Evolutionary conservation across 208 protist species (phyloP), one percentile per base, ranked within the genome.

Genomic region (Strigomonas oncopelti): DNA sequence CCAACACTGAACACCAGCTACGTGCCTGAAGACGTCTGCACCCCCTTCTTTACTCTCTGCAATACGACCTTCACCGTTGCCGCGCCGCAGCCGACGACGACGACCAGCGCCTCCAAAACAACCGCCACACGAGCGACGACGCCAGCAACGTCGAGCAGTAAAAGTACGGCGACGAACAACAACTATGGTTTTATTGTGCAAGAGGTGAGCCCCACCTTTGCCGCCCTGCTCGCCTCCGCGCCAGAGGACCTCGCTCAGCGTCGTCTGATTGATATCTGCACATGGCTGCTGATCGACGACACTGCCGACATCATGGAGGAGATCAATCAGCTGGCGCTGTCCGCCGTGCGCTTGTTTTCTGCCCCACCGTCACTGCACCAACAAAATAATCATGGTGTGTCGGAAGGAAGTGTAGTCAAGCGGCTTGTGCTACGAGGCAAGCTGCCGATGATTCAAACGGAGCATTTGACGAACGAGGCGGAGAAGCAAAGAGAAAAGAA

Each of bases 141-240:
- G n/a, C n/a, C n/a, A n/a, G n/a, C n/a, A n/a, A n/a, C n/a, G n/a
- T n/a, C n/a, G n/a, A n/a, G n/a, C n/a, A n/a, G n/a, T n/a, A n/a
- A n/a, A n/a, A n/a, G n/a, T n/a, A n/a, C n/a, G n/a, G n/a, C 8
- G 16, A 27, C 8, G 11, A 27, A 27, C n/a, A 58, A 83, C 42
- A 76, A 78, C 54, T 24, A 48, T 0, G 69, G 71, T 22, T 38
- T 81, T 18, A 57, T 87, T 9, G 77, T 93, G 51, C 56, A 85
- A 13, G 80, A 84, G 13, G 82, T 81, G 29, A 87, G 77, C 54
- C 57, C 72, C 54, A 57, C 75, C 29, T 71, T 93, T 63, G 78
- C 82, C 5, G 52, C 42, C 9, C 71, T 76, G 53, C 61, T 93
- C 9, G 84, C 84, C 32, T 75, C 80, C 22, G 67, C 69, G 8